phyloP scores from a whole-genome alignment of 2,329 filamentous ascomycete genomes.

The Nannizziopsis arthrosporioides region DNA sequence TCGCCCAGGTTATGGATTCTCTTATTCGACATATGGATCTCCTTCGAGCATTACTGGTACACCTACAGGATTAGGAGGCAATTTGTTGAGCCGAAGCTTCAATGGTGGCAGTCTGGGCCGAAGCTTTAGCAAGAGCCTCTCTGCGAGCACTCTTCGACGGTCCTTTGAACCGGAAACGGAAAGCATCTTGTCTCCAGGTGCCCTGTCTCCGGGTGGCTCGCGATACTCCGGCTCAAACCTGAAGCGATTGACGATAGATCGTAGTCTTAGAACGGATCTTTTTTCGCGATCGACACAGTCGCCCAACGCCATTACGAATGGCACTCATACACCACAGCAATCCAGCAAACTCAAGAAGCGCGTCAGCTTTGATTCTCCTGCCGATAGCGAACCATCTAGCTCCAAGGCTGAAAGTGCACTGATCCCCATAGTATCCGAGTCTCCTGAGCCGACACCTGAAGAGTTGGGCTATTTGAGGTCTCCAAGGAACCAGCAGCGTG shows the following conservation, averaged over 20 bases:
- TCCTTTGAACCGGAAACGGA: slow-evolving; percentile 66
- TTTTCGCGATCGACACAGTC: slow-evolving; percentile 37
- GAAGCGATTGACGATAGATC: slow-evolving; percentile 88
- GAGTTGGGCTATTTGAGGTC: slow-evolving; percentile 52
- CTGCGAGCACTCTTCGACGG: slow-evolving; percentile 71
- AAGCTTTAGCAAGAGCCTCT: slow-evolving; percentile 74
- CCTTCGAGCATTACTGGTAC: slow-evolving; percentile 61
- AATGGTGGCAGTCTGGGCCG: slow-evolving; percentile 45
- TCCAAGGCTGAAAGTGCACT: slow-evolving; percentile 38
- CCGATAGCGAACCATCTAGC: slow-evolving; percentile 33
- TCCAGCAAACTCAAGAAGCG: slow-evolving; percentile 51
- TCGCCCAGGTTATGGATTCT: slow-evolving; percentile 72
- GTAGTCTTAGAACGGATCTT: slow-evolving; percentile 59
- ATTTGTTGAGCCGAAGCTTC: slow-evolving; percentile 41
- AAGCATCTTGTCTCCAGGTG: slow-evolving; percentile 73
- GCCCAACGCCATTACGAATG: slow-evolving; percentile 27
- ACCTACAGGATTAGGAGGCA: slow-evolving; percentile 55
- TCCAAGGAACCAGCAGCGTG: slow-evolving; percentile 27
- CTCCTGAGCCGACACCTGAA: slow-evolving; percentile 44
- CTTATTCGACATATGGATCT: slow-evolving; percentile 82
- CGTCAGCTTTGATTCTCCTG: slow-evolving; percentile 77
- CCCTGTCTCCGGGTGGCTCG: slow-evolving; percentile 60
- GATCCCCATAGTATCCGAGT: slow-evolving; percentile 40
- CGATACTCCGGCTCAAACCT: slow-evolving; percentile 59
- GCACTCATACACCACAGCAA: slow-evolving; percentile 30